phyloP scores from a whole-genome alignment of 768 basidiomycete genomes.

The Roridomyces roridus region DNA sequence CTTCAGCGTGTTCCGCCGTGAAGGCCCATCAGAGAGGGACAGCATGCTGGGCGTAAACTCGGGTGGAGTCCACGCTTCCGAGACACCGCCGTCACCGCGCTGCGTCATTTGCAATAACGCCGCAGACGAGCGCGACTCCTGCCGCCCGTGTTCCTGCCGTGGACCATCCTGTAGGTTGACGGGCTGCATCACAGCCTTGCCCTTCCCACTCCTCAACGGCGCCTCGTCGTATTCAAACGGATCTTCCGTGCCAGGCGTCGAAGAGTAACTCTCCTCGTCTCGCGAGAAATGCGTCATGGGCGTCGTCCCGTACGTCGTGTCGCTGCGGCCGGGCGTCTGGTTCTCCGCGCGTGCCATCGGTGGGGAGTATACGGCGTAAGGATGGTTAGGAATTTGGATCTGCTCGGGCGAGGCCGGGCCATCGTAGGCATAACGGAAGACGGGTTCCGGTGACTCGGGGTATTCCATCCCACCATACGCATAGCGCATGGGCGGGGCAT shows the following conservation, averaged over 20 bases:
- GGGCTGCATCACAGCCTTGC: neutral
- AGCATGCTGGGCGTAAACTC: slow-evolving; percentile 23
- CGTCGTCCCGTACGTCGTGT: slow-evolving; percentile 18
- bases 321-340: slow-evolving; percentile 9
- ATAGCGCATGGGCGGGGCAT: neutral
- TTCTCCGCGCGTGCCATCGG: neutral
- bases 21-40: neutral
- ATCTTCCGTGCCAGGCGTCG: slow-evolving; percentile 13
- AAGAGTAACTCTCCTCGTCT: neutral
- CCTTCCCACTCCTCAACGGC: neutral
- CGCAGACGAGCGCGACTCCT: slow-evolving; percentile 9
- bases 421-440: slow-evolving; percentile 22
- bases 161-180: slow-evolving; percentile 12
- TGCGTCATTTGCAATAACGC: slow-evolving; percentile 27
- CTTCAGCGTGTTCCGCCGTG: slow-evolving; percentile 15
- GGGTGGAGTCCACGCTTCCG: slow-evolving; percentile 17
- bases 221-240: slow-evolving; percentile 21
- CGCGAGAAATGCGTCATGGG: slow-evolving; percentile 8
- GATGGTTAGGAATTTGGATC: neutral
- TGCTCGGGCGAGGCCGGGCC: slow-evolving; percentile 14
- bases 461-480: slow-evolving; percentile 17
- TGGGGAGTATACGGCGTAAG: slow-evolving; percentile 1
- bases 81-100: slow-evolving; percentile 11
- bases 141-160: neutral
- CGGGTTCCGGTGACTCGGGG: slow-evolving; percentile 17